Base-by-base conservation (phyloP, 2,329 filamentous ascomycete species). In the Mycosphaerella sp. region DNA sequence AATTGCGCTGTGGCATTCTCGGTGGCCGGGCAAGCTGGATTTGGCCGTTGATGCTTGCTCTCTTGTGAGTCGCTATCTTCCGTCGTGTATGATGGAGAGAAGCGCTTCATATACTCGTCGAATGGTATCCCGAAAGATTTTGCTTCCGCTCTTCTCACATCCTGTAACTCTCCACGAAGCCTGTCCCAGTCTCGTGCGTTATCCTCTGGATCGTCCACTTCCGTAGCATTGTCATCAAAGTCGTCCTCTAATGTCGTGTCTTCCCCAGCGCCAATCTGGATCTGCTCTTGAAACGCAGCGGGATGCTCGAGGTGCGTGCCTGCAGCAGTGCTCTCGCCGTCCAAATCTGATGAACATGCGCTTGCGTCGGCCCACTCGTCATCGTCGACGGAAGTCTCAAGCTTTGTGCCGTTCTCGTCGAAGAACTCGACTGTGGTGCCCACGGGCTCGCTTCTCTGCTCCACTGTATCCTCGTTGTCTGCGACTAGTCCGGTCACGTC, bases 361-460 rank as follows among this genome's bases (percentile, higher is more conserved):
- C 55, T 58, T 32, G 56, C 58, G 44, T 64, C 63, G 39, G 57
- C 59, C 43, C 61, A 61, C 9, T 66, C 60, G 18, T 58, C 54
- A 41, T 58, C 59, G 16, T 54, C 55, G 7, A 52, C 55, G 13
- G 43, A 50, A 30, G 41, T 49, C 1, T 61, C 55, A 14, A 49
- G 34, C 17, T 34, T 41, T 5, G 46, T 55, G 10, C 61, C 64
- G 44, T 62, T 52, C 25, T 66, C 62, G 28, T 61, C 55, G 12
- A 64, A 14, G 12, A 64, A 55, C 43, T 66, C 64, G 16, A 64
- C 32, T 21, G 47, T 57, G 12, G 57, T 57, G 1, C 55, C 56
- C 21, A 59, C 56, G 10, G 54, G 58, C 8, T 56, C 58, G 9
- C 40, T 27, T n/a, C 44, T 42, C 7, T 5, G 17, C 21, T 51